A percentile compares a stretch with the other conserved stretches of the same genome.
phyloP scores from a whole-genome alignment of 345 rosid species.

The Combretum micranthum region DNA sequence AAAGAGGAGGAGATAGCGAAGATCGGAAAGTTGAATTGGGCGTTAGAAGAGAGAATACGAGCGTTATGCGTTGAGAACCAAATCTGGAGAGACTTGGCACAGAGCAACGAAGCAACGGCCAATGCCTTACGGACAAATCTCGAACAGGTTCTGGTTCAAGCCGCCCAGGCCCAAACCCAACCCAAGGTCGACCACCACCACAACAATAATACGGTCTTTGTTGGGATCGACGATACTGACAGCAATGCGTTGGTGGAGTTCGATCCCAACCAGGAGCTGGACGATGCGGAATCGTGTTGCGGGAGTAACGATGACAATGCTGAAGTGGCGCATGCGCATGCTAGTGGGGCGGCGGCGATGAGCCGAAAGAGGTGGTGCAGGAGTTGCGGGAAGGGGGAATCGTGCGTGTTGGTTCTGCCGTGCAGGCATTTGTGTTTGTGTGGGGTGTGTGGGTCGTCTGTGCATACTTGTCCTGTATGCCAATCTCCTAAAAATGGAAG shows the following conservation, averaged over 20 bases:
- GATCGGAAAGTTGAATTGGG: constrained; percentile 10
- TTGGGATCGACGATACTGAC: not conserved
- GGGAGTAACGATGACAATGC: constrained; percentile 1
- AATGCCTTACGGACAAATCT: constrained; percentile 7
- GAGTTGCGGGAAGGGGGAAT: constrained; percentile 12
- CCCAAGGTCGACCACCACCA: not conserved
- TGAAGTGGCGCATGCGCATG: no score
- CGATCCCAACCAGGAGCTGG: not conserved
- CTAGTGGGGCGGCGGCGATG: not conserved
- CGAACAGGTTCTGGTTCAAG: constrained; percentile 13
- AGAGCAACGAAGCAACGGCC: constrained; percentile 14
- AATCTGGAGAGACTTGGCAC: constrained; percentile 12
- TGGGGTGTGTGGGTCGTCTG: constrained; percentile 6
- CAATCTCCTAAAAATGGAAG: constrained; percentile 5
- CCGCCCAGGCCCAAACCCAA: constrained; percentile 1
- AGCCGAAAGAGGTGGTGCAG: constrained; percentile 1
- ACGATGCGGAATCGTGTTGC: constrained; percentile 13
- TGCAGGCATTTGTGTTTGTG: constrained; percentile 16
- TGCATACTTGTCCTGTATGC: constrained; percentile 13
- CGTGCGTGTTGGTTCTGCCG: constrained; percentile 15
- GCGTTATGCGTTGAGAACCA: constrained; percentile 12
- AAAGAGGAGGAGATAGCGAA: constrained; percentile 11
- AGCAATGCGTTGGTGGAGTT: not conserved
- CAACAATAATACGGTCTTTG: no score
- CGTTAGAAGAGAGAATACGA: constrained; percentile 7